Evolutionary conservation across 352 stramenopile genomes (phyloP).

Genomic region (Globisporangium iwayamae): DNA sequence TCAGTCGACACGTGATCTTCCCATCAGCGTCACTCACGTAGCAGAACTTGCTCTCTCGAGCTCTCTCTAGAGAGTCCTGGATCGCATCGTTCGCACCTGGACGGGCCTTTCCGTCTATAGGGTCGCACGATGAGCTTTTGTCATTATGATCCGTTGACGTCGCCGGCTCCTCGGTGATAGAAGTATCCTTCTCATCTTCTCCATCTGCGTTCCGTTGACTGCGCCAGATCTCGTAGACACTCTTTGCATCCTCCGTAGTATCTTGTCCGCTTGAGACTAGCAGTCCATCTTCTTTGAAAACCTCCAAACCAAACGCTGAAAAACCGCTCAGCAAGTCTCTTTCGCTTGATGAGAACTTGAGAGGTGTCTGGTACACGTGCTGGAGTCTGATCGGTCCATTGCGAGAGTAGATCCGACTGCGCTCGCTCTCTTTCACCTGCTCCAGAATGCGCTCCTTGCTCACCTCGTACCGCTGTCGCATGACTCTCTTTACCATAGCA

Average conservation of each 20-base stretch:
- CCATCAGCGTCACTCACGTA: slow-evolving; percentile 43
- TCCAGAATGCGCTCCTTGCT: slow-evolving; percentile 42
- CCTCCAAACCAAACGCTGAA: slow-evolving; percentile 25
- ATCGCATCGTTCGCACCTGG: slow-evolving; percentile 5
- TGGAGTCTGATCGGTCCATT: slow-evolving; percentile 47
- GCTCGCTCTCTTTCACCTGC: slow-evolving; percentile 50
- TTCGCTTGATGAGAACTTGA: slow-evolving; percentile 48
- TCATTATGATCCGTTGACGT: not conserved
- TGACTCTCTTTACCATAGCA: slow-evolving; percentile 38
- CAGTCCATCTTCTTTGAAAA: slow-evolving; percentile 19
- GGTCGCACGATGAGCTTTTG: not conserved
- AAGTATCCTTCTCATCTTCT: not conserved
- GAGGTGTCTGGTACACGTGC: slow-evolving; percentile 24
- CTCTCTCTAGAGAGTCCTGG: slow-evolving; percentile 9
- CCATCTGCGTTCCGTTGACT: slow-evolving; percentile 3
- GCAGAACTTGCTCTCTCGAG: slow-evolving; percentile 13
- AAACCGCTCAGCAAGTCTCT: slow-evolving; percentile 43
- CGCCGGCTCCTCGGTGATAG: not conserved
- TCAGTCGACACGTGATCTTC: slow-evolving; percentile 30
- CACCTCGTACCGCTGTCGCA: slow-evolving; percentile 44
- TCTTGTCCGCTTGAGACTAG: not conserved
- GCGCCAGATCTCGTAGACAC: slow-evolving; percentile 24
- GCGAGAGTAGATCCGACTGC: slow-evolving; percentile 49
- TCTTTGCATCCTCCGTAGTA: not conserved
- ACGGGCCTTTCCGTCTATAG: not conserved